Evolutionary conservation across 164 flowering plant species (phyloP).

Genomic region (Annona squamosa): DNA sequence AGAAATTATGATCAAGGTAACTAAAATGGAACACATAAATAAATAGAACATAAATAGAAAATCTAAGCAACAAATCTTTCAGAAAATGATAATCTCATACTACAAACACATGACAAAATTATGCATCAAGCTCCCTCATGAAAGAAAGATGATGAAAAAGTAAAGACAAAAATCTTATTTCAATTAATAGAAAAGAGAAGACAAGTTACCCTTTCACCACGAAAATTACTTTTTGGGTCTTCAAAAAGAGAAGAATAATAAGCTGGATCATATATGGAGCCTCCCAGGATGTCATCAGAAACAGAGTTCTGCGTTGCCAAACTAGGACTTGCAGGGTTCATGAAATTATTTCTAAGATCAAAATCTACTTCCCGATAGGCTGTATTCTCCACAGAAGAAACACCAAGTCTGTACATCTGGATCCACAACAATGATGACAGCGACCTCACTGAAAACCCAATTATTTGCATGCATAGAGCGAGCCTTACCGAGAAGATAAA

Average conservation of each 20-base stretch:
- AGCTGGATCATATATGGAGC: slow-evolving; percentile 79
- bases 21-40: too few relatives aligned
- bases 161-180: too few relatives aligned
- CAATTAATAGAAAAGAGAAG: neutral
- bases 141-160: too few relatives aligned
- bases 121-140: too few relatives aligned
- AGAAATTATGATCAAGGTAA: too few relatives aligned
- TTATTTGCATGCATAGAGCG: slow-evolving; percentile 63
- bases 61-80: too few relatives aligned
- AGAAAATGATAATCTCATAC: too few relatives aligned
- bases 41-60: too few relatives aligned
- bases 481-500: slow-evolving; percentile 60
- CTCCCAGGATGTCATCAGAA: slow-evolving; percentile 54
- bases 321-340: slow-evolving; percentile 50
- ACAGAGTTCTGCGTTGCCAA: slow-evolving; percentile 37
- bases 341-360: slow-evolving; percentile 66
- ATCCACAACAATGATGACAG: slow-evolving; percentile 79
- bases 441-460: slow-evolving; percentile 61
- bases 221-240: slow-evolving; percentile 40
- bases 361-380: slow-evolving; percentile 46
- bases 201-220: slow-evolving; percentile 32
- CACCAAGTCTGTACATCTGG: slow-evolving; percentile 88
- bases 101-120: too few relatives aligned
- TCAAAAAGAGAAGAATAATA: slow-evolving; percentile 82
- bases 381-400: slow-evolving; percentile 37